These are phyloP conservation scores for Vinca minor DNA, from an alignment of 257 asterid genomes.

Conservation along the genomic window DNA sequence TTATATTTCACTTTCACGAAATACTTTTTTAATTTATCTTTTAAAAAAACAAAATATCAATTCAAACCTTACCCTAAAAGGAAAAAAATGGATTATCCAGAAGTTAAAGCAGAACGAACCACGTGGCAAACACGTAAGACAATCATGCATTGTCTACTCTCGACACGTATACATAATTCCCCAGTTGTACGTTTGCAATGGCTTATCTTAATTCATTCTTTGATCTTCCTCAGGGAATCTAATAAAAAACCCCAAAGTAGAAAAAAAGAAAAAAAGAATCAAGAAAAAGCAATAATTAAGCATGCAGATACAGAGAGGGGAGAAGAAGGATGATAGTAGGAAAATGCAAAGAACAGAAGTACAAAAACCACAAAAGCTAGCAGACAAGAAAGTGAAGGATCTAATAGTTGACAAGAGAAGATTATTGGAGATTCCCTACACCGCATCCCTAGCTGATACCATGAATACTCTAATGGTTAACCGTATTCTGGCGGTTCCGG, in stretches of 20 bases:
- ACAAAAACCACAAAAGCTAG: constrained; percentile 24
- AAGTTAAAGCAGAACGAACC: too few relatives aligned
- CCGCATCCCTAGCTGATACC: constrained; percentile 71
- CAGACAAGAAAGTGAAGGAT: constrained; percentile 55
- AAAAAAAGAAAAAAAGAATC: not conserved
- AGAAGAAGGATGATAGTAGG: not conserved
- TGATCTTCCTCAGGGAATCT: not conserved
- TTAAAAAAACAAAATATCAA: too few relatives aligned
- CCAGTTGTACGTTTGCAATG: not conserved
- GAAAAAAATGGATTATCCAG: too few relatives aligned
- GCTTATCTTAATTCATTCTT: not conserved
- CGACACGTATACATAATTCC: constrained; percentile 13
- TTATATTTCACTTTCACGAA: too few relatives aligned
- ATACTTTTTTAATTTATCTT: too few relatives aligned
- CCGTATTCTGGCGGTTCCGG: constrained; percentile 63
- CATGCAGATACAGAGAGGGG: constrained; percentile 15
- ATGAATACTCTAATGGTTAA: constrained; percentile 63
- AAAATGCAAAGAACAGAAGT: not conserved
- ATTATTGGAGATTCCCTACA: constrained; percentile 84
- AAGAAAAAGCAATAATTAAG: not conserved
- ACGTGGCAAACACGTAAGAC: constrained; percentile 14
- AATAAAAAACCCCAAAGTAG: not conserved
- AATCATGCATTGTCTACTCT: constrained; percentile 1
- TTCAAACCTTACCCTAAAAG: too few relatives aligned
- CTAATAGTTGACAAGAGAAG: constrained; percentile 37